Percentiles rank a stretch among this genome's conserved stretches.
Conservation (phyloP, 805 yeast species). For the Spathaspora arborariae region DNA sequence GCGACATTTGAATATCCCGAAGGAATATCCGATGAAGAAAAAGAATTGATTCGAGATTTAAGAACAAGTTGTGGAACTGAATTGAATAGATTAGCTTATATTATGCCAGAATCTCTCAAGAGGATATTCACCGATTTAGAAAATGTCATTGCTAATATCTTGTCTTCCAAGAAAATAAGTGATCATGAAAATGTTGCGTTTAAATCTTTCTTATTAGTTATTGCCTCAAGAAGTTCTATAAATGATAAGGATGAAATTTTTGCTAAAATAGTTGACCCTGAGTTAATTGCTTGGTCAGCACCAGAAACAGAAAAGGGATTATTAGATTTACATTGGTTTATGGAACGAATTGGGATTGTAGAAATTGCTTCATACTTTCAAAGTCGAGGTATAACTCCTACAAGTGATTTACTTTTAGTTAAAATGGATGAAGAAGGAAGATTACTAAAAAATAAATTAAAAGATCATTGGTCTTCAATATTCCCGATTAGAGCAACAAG, state of each 20-base stretch:
- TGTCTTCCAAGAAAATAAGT: slow-evolving; percentile 66
- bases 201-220: slow-evolving; percentile 85
- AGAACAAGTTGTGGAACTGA: slow-evolving; percentile 94
- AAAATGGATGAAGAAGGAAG: slow-evolving; percentile 90
- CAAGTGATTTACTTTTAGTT: slow-evolving; percentile 69
- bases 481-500: slow-evolving; percentile 96
- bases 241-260: slow-evolving; percentile 74
- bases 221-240: slow-evolving; percentile 80
- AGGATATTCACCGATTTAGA: slow-evolving; percentile 81
- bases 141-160: slow-evolving; percentile 66
- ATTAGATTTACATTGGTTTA: slow-evolving; percentile 91
- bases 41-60: slow-evolving; percentile 80
- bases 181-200: slow-evolving; percentile 93
- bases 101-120: slow-evolving; percentile 89
- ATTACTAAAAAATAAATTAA: slow-evolving; percentile 67
- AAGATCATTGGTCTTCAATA: slow-evolving; percentile 88
- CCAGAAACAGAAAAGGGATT: slow-evolving; percentile 87
- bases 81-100: slow-evolving; percentile 84
- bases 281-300: slow-evolving; percentile 87
- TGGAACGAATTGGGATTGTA: slow-evolving; percentile 95
- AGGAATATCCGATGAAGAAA: slow-evolving; percentile 62
- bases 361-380: slow-evolving; percentile 89
- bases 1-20: slow-evolving; percentile 81
- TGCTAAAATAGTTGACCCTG: slow-evolving; percentile 88
- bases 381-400: slow-evolving; percentile 72